These are phyloP conservation scores for Gentiana macrophylla DNA, from an alignment of 257 asterid genomes.

Conservation along the genomic window DNA sequence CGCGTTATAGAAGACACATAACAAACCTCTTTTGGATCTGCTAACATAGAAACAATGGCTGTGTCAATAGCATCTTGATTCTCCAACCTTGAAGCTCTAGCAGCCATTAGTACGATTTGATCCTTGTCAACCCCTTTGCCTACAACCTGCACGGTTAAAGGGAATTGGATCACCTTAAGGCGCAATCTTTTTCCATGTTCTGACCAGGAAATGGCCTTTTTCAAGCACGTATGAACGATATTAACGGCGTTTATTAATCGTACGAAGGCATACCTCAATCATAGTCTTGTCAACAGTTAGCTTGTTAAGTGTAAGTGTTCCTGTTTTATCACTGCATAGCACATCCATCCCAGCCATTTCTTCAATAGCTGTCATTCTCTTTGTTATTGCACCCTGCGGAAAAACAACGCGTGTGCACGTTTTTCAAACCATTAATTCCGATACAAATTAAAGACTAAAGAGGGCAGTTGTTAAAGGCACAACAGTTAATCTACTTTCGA, in stretches of 20 bases:
- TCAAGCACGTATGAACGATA: no score
- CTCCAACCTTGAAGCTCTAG: slow-evolving; percentile 35
- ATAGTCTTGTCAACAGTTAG: slow-evolving; percentile 27
- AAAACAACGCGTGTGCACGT: neutral
- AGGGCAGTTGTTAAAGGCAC: no score
- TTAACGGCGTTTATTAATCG: no score
- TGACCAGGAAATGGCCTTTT: neutral
- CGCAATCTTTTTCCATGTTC: neutral
- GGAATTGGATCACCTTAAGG: neutral
- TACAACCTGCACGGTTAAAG: slow-evolving; percentile 17
- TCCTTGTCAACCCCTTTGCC: slow-evolving; percentile 26
- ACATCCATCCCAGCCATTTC: slow-evolving; percentile 48
- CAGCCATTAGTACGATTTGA: slow-evolving; percentile 24
- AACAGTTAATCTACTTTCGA: no score
- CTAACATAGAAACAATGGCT: slow-evolving; percentile 31
- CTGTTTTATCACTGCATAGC: slow-evolving; percentile 37
- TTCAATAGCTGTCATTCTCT: slow-evolving; percentile 38
- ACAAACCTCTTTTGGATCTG: slow-evolving; percentile 33
- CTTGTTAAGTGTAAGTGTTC: slow-evolving; percentile 32
- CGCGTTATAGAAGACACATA: neutral
- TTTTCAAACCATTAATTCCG: no score
- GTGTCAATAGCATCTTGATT: slow-evolving; percentile 38
- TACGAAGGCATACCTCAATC: slow-evolving; percentile 19
- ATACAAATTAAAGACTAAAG: no score
- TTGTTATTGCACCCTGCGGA: slow-evolving; percentile 31